Evolutionary conservation across 257 asterid species (phyloP).

Genomic region (Marsdenia floribunda): DNA sequence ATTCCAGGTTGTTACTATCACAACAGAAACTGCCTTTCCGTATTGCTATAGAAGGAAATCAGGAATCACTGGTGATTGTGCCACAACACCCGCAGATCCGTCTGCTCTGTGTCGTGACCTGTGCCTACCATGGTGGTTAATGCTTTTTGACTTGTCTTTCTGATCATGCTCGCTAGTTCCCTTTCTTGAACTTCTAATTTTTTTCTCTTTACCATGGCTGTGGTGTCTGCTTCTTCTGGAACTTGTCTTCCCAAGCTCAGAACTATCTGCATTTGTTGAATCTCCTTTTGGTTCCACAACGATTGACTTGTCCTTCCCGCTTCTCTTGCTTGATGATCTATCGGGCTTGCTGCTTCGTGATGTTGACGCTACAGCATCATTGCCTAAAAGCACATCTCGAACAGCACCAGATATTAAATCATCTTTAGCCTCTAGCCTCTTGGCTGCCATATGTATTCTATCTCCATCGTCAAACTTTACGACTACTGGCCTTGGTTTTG

Average conservation of each 20-base stretch:
- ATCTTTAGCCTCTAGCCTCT: constrained; percentile 37
- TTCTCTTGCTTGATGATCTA: constrained; percentile 43
- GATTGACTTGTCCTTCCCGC: constrained; percentile 31
- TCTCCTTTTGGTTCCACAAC: constrained; percentile 27
- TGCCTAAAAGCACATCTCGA: constrained; percentile 73
- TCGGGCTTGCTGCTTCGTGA: constrained; percentile 32
- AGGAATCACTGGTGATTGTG: constrained; percentile 64
- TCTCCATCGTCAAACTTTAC: constrained; percentile 81
- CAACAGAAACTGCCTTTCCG: background rate
- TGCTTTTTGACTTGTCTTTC: constrained; percentile 45
- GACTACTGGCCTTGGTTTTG: constrained; percentile 83
- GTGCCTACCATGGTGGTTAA: constrained; percentile 42
- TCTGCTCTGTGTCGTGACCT: constrained; percentile 64
- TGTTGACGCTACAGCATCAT: constrained; percentile 62
- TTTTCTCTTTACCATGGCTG: constrained; percentile 55
- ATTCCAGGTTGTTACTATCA: background rate
- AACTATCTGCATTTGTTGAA: constrained; percentile 16
- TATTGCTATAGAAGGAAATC: constrained; percentile 78
- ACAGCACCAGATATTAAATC: constrained; percentile 73
- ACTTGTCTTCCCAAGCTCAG: constrained; percentile 33
- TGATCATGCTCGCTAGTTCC: constrained; percentile 45
- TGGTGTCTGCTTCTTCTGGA: constrained; percentile 47
- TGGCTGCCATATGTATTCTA: constrained; percentile 22
- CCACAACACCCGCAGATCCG: constrained; percentile 32
- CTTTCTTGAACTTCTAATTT: constrained; percentile 37